Conservation (phyloP, 345 rosid genomes). For the sweet orange (Citrus sinensis) region DVS_A1.0 CM039167.1:11098001-11098500, state of each 20-base stretch:
- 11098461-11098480: too few relatives aligned
- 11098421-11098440: not conserved
- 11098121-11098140: not conserved
- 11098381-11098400: not conserved
- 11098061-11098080: not conserved
- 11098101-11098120: not conserved
- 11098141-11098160: not conserved
- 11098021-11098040: not conserved
- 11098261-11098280: constrained; percentile 51
- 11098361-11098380: not conserved
- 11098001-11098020: not conserved
- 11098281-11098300: constrained; percentile 58
- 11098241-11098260: constrained; percentile 38
- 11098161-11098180: not conserved
- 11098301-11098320: constrained; percentile 5
- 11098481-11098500: too few relatives aligned
- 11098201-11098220: constrained; percentile 12
- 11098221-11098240: constrained; percentile 47
- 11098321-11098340: not conserved
- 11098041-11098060: not conserved
- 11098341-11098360: not conserved
- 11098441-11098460: not conserved
- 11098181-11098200: not conserved
- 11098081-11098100: not conserved
- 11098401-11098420: not conserved